These are phyloP conservation scores for Martensiomyces pterosporus DNA, from an alignment of 192 early-diverging fungal genomes.

Conservation along the genomic window DNA sequence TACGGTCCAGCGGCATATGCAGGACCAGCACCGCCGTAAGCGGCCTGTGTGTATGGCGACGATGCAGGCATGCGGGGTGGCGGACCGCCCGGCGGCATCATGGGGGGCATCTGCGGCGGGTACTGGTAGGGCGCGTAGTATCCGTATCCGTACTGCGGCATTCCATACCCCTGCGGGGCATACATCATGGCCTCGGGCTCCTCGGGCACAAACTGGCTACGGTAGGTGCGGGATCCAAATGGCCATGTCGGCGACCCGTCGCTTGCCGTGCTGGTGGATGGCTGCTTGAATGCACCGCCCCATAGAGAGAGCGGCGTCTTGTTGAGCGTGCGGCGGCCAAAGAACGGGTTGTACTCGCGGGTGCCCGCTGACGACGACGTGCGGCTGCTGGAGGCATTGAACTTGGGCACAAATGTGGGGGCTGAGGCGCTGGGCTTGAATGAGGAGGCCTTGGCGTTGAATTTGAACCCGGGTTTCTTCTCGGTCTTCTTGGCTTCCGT, in stretches of 20 bases:
- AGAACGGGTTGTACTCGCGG: slow-evolving; percentile 41
- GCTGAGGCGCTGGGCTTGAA: slow-evolving; percentile 76
- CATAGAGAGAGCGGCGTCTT: slow-evolving; percentile 25
- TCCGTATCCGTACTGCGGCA: slow-evolving; percentile 40
- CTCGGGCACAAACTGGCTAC: slow-evolving; percentile 40
- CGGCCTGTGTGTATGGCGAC: slow-evolving; percentile 14
- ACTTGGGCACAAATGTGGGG: slow-evolving; percentile 64
- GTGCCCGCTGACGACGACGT: slow-evolving; percentile 28
- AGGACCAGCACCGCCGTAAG: slow-evolving; percentile 4
- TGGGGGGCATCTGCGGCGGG: slow-evolving; percentile 30
- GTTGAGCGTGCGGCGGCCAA: slow-evolving; percentile 40
- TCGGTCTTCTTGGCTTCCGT: slow-evolving; percentile 10
- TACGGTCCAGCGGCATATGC: slow-evolving; percentile 23
- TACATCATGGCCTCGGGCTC: slow-evolving; percentile 42
- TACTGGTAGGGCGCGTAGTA: slow-evolving; percentile 46
- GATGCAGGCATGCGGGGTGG: slow-evolving; percentile 16
- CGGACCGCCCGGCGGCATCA: slow-evolving; percentile 28
- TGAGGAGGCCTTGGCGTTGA: slow-evolving; percentile 69
- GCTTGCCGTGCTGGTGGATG: neutral
- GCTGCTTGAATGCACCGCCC: slow-evolving; percentile 34
- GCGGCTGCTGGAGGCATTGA: slow-evolving; percentile 35
- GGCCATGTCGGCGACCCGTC: slow-evolving; percentile 43
- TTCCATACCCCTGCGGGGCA: slow-evolving; percentile 27
- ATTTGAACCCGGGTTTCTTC: slow-evolving; percentile 53
- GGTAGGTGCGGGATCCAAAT: slow-evolving; percentile 43